Conservation (phyloP, 148 eudicot genomes). For the Bassia scoparia region DNA sequence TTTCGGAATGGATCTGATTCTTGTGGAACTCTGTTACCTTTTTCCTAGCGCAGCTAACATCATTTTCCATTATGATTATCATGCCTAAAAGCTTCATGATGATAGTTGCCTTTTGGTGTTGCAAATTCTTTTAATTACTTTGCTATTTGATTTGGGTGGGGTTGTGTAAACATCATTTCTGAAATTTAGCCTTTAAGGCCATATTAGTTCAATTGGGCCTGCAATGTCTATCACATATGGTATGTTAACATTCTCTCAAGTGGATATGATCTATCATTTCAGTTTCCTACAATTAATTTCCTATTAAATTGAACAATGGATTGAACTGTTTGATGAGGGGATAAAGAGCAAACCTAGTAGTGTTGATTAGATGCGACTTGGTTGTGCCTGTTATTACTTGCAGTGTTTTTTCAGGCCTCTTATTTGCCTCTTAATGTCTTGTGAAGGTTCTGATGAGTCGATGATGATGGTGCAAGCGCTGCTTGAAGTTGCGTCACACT, state of each 20-base stretch:
- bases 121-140: background rate
- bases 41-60: background rate
- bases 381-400: too few relatives aligned
- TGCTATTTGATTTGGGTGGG: background rate
- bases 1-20: background rate
- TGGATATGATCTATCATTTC: background rate
- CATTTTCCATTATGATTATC: background rate
- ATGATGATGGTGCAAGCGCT: constrained; percentile 86
- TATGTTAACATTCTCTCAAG: background rate
- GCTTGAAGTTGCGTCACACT: constrained; percentile 91
- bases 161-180: background rate
- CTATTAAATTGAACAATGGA: background rate
- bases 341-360: background rate
- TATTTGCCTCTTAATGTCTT: constrained; percentile 9
- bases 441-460: constrained; percentile 81
- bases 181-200: background rate
- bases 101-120: background rate
- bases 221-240: background rate
- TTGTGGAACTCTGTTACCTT: background rate
- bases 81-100: background rate
- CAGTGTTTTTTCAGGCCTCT: background rate
- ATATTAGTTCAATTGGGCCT: background rate
- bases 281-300: background rate
- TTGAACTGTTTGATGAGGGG: background rate
- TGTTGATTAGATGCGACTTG: background rate